Evolutionary conservation across 1,284 basidiomycete genomes (phyloP).

Genomic region (Pholiota adiposa): DNA sequence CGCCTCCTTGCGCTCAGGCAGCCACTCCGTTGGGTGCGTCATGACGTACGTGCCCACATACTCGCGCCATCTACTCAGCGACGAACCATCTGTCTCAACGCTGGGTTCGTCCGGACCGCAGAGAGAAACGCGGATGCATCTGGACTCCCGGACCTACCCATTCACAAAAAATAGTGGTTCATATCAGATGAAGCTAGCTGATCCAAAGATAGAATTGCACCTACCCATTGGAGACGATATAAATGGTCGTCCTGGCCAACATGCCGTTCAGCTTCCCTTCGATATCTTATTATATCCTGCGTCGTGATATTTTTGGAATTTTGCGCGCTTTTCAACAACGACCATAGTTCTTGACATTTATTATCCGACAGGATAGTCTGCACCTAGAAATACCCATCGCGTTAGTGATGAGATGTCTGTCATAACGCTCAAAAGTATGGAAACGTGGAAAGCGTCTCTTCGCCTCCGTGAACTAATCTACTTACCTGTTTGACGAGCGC

Average conservation of each 20-base stretch:
- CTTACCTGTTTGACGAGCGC: constrained; percentile 88
- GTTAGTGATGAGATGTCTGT: background rate
- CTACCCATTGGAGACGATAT: constrained; percentile 92
- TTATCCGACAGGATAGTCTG: constrained; percentile 81
- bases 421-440: background rate
- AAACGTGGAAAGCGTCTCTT: background rate
- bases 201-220: constrained; percentile 33
- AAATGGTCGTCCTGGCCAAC: constrained; percentile 90
- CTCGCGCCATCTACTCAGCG: constrained; percentile 74
- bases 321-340: constrained; percentile 59
- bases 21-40: constrained; percentile 72
- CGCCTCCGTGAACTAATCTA: constrained; percentile 11
- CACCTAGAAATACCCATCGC: constrained; percentile 52
- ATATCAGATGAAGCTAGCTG: constrained; percentile 4
- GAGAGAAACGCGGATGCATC: constrained; percentile 78
- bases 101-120: constrained; percentile 84
- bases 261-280: constrained; percentile 88
- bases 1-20: constrained; percentile 49
- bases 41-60: constrained; percentile 89
- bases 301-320: constrained; percentile 58
- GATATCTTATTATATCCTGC: constrained; percentile 87
- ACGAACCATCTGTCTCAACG: constrained; percentile 51
- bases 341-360: constrained; percentile 77
- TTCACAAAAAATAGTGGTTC: background rate
- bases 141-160: constrained; percentile 61